Evolutionary conservation across 805 yeast species (phyloP).

Genomic region (Saccharomycopsis selenospora): DNA sequence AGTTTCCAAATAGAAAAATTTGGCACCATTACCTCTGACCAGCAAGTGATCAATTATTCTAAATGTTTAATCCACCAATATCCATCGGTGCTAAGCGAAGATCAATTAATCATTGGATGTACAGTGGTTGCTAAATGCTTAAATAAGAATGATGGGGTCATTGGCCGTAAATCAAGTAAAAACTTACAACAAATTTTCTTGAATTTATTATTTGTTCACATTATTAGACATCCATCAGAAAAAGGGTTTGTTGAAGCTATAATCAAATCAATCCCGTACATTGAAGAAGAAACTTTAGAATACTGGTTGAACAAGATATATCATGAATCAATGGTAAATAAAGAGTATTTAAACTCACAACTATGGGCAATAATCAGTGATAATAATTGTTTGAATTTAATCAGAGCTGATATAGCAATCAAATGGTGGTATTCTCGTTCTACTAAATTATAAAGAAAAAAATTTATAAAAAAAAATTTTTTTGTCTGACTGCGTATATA

Average conservation of each 20-base stretch:
- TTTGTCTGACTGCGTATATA: too few relatives aligned
- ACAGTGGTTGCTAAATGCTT: conserved; percentile 5
- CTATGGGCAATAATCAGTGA: conserved; percentile 17
- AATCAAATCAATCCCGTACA: conserved; percentile 15
- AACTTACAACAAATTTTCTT: conserved; percentile 10
- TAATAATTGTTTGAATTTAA: conserved; percentile 12
- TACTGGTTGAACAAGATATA: conserved; percentile 14
- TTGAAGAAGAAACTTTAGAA: neutral
- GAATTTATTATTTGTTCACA: conserved; percentile 2
- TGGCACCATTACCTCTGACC: conserved; percentile 7
- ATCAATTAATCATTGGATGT: conserved; percentile 15
- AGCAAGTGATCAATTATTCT: conserved; percentile 3
- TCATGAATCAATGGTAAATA: neutral
- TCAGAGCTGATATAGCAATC: conserved; percentile 16
- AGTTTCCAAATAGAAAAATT: conserved; percentile 15
- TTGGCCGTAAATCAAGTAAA: conserved; percentile 5
- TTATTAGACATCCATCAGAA: conserved; percentile 8
- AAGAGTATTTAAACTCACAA: conserved; percentile 6
- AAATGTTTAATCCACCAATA: conserved; percentile 14
- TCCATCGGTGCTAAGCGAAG: conserved; percentile 16
- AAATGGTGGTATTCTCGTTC: conserved; percentile 22
- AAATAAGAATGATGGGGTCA: conserved; percentile 8
- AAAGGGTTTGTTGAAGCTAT: conserved; percentile 11
- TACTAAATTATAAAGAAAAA: too few relatives aligned
- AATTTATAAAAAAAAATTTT: too few relatives aligned